phyloP scores from a whole-genome alignment of 345 rosid genomes.

The Stellera chamaejasme region DNA sequence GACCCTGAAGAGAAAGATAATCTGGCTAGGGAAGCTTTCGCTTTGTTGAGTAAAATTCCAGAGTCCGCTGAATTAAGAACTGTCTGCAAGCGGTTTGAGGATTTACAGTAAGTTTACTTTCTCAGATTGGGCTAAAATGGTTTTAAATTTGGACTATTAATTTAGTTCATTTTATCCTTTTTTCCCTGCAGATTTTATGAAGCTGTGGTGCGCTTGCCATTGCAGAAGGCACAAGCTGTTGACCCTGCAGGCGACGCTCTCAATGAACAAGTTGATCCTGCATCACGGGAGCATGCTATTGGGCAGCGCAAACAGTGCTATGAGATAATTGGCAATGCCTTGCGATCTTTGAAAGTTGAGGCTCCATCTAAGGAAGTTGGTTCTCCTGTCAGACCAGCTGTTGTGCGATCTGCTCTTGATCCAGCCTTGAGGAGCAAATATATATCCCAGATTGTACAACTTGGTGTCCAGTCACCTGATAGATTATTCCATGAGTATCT shows the following conservation, averaged over 20 bases:
- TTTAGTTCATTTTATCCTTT: not conserved
- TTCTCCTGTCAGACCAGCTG: slow-evolving; percentile 44
- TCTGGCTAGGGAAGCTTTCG: slow-evolving; percentile 88
- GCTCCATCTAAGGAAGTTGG: slow-evolving; percentile 40
- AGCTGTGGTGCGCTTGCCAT: slow-evolving; percentile 89
- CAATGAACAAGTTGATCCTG: slow-evolving; percentile 80
- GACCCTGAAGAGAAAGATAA: slow-evolving; percentile 69
- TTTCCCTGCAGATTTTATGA: slow-evolving; percentile 79
- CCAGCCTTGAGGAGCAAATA: slow-evolving; percentile 63
- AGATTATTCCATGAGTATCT: slow-evolving; percentile 81
- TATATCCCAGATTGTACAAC: slow-evolving; percentile 91
- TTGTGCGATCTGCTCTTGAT: slow-evolving; percentile 49
- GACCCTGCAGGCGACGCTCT: slow-evolving; percentile 94
- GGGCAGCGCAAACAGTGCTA: slow-evolving; percentile 86
- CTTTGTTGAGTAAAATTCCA: slow-evolving; percentile 76
- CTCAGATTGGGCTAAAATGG: slow-evolving; percentile 17
- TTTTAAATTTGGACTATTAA: not conserved
- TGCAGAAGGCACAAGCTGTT: slow-evolving; percentile 87
- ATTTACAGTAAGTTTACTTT: slow-evolving; percentile 53
- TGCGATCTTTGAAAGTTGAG: slow-evolving; percentile 65
- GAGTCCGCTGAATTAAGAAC: slow-evolving; percentile 91
- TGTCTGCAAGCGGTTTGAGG: slow-evolving; percentile 96
- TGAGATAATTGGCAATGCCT: slow-evolving; percentile 68
- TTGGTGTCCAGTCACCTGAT: slow-evolving; percentile 89
- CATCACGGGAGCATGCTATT: slow-evolving; percentile 63